Conservation (phyloP, 768 basidiomycete species). For the Paxillus involutus region DNA sequence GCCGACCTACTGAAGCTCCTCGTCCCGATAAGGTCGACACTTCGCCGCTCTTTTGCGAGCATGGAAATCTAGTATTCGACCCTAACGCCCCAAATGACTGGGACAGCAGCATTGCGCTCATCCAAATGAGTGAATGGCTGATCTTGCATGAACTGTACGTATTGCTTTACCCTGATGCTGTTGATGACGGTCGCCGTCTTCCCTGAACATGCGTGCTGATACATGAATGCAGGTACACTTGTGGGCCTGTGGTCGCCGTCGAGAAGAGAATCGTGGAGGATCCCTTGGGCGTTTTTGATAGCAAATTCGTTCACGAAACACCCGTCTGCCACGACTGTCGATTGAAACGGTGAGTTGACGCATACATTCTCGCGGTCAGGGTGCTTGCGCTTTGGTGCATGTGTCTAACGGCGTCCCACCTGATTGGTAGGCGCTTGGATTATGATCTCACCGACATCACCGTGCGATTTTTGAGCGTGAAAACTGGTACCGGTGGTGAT, state of each 20-base stretch:
- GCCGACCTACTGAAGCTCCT: slow-evolving; percentile 47
- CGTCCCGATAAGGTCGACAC: slow-evolving; percentile 70
- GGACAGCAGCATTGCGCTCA: slow-evolving; percentile 53
- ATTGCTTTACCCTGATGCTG: slow-evolving; percentile 7
- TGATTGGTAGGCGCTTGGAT: slow-evolving; percentile 32
- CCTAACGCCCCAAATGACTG: slow-evolving; percentile 61
- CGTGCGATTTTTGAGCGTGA: slow-evolving; percentile 44
- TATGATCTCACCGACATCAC: slow-evolving; percentile 65
- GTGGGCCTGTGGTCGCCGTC: slow-evolving; percentile 53
- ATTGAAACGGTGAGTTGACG: slow-evolving; percentile 46
- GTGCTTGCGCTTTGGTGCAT: not conserved
- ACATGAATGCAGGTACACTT: slow-evolving; percentile 47
- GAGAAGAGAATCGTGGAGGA: slow-evolving; percentile 34
- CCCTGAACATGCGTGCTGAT: slow-evolving; percentile 14
- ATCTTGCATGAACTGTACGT: slow-evolving; percentile 57
- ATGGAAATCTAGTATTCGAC: slow-evolving; percentile 63
- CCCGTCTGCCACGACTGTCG: slow-evolving; percentile 64
- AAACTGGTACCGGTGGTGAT: slow-evolving; percentile 32
- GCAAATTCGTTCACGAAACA: slow-evolving; percentile 46
- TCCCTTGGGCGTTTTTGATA: slow-evolving; percentile 29
- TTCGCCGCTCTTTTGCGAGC: slow-evolving; percentile 62
- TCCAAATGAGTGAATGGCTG: slow-evolving; percentile 67
- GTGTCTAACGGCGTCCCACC: slow-evolving; percentile 18
- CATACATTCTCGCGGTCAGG: not conserved
- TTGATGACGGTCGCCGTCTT: slow-evolving; percentile 5